Conservation (phyloP, 2,329 filamentous ascomycete genomes). For the Blastomyces emzantsi region DNA sequence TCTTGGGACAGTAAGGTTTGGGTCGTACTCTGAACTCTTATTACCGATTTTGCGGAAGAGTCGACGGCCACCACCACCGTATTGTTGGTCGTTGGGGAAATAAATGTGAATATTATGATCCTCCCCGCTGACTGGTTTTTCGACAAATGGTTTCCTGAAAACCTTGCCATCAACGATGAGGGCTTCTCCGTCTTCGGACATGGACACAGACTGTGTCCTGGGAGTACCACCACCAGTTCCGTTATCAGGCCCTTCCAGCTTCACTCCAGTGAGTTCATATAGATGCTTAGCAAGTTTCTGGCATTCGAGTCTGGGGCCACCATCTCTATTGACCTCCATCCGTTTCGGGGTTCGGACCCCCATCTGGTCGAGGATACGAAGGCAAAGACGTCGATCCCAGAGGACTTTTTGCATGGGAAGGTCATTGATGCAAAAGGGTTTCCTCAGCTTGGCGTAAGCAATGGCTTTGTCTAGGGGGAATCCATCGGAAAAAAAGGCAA, state of each 20-base stretch:
- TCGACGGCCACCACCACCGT: constrained; percentile 80
- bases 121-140: constrained; percentile 96
- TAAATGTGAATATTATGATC: constrained; percentile 99
- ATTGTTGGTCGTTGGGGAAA: constrained; percentile 63
- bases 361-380: constrained; percentile 80
- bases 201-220: constrained; percentile 59
- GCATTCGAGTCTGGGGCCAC: constrained; percentile 70
- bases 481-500: constrained; percentile 96
- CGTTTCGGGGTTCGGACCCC: constrained; percentile 81
- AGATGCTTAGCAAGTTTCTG: constrained; percentile 72
- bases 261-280: constrained; percentile 68
- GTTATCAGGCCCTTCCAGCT: constrained; percentile 60
- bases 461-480: constrained; percentile 97
- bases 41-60: constrained; percentile 97
- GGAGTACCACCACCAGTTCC: constrained; percentile 52
- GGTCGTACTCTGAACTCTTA: constrained; percentile 93
- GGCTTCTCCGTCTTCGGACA: constrained; percentile 84
- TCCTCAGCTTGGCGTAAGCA: constrained; percentile 83
- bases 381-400: constrained; percentile 88
- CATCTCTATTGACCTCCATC: constrained; percentile 86
- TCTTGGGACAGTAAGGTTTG: constrained; percentile 64
- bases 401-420: constrained; percentile 94
- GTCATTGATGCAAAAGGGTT: constrained; percentile 96
- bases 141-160: constrained; percentile 89
- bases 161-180: constrained; percentile 75